These are phyloP conservation scores for Pyracantha coccinea DNA, from an alignment of 331 rosid genomes.

Conservation along the genomic window DNA sequence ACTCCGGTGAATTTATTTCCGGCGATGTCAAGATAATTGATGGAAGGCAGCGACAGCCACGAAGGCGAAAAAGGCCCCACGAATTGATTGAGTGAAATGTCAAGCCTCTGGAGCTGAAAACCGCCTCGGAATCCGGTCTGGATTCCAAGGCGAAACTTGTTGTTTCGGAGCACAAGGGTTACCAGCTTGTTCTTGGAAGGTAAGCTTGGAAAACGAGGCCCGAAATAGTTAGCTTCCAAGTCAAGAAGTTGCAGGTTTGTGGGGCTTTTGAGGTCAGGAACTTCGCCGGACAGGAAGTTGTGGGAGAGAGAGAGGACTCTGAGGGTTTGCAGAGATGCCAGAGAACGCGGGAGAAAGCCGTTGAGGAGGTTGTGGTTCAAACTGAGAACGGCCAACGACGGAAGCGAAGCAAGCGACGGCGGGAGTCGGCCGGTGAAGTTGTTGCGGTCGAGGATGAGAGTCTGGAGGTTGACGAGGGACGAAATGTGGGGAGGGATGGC, in stretches of 20 bases:
- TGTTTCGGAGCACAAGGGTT: conserved; percentile 62
- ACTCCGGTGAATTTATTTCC: conserved; percentile 72
- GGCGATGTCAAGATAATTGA: conserved; percentile 59
- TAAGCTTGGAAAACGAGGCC: conserved; percentile 67
- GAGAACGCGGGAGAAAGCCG: conserved; percentile 63
- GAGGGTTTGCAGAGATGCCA: conserved; percentile 34
- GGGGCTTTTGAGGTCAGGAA: conserved; percentile 55
- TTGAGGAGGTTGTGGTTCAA: conserved; percentile 47
- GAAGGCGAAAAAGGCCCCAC: conserved; percentile 67
- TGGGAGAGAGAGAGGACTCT: conserved; percentile 63
- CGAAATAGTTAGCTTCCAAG: conserved; percentile 57
- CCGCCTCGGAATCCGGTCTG: conserved; percentile 42
- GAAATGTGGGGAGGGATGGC: conserved; percentile 52
- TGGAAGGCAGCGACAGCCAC: conserved; percentile 58
- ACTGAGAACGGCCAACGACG: conserved; percentile 62
- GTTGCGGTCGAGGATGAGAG: conserved; percentile 68
- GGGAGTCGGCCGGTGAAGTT: conserved; percentile 53
- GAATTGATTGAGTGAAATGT: conserved; percentile 64
- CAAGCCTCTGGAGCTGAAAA: conserved; percentile 71
- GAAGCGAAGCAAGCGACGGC: conserved; percentile 42
- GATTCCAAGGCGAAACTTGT: conserved; percentile 48
- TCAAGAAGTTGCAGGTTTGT: conserved; percentile 69
- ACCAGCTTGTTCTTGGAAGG: conserved; percentile 38
- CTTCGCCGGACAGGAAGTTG: conserved; percentile 55
- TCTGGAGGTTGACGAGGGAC: conserved; percentile 48